These are phyloP conservation scores for Xerocomus cyaneibrunnescens DNA, from an alignment of 1,284 basidiomycete species.

Conservation along the genomic window DNA sequence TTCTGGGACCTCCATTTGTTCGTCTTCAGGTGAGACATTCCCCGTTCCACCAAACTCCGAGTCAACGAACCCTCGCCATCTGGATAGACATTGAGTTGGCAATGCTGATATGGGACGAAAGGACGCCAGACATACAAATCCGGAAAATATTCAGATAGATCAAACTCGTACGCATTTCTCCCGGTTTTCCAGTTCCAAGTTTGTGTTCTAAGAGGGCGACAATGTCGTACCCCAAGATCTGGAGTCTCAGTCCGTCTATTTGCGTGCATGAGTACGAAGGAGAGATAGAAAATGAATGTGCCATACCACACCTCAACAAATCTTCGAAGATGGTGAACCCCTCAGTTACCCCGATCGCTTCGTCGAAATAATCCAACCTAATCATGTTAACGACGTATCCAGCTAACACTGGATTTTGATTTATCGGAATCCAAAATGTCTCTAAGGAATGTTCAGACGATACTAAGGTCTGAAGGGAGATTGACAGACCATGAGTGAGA, in stretches of 20 bases:
- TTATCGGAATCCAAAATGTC: neutral
- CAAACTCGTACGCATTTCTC: constrained; percentile 7
- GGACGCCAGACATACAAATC: neutral
- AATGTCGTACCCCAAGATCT: constrained; percentile 6
- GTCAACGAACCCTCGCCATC: constrained; percentile 4
- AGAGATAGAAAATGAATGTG: neutral
- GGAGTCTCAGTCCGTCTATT: constrained; percentile 2
- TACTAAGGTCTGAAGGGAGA: neutral
- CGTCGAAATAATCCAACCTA: constrained; percentile 9
- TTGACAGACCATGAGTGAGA: neutral
- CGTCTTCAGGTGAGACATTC: constrained; percentile 2
- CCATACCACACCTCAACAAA: constrained; percentile 4
- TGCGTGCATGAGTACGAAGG: neutral
- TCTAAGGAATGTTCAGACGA: neutral
- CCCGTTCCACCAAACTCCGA: constrained; percentile 3
- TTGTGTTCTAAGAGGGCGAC: constrained; percentile 4
- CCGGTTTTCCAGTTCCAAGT: neutral
- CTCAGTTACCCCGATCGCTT: constrained; percentile 3
- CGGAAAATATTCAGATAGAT: constrained; percentile 5
- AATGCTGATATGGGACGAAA: neutral
- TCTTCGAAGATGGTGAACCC: constrained; percentile 7
- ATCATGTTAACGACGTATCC: constrained; percentile 10
- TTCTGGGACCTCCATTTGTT: constrained; percentile 6
- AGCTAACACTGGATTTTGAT: neutral
- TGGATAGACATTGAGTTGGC: neutral